Evolutionary conservation across 257 asterid genomes (phyloP).

Genomic region (Henckelia pumila): DNA sequence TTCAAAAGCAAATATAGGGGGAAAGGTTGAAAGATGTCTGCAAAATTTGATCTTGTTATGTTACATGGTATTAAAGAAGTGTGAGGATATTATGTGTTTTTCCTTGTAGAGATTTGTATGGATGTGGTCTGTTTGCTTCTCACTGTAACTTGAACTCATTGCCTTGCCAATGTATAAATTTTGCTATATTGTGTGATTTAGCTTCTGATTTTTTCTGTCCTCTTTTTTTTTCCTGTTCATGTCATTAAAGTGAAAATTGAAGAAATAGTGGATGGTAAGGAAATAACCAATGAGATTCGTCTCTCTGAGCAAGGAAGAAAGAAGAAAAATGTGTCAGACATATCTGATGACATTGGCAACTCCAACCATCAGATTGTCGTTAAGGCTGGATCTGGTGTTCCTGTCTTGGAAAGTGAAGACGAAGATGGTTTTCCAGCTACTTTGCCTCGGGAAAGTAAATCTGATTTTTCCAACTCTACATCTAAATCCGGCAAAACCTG

Average conservation of each 20-base stretch:
- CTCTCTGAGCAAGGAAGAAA: constrained; percentile 45
- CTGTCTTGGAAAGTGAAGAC: constrained; percentile 76
- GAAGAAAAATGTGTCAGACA: constrained; percentile 43
- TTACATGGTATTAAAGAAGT: not conserved
- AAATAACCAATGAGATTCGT: constrained; percentile 41
- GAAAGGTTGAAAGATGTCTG: constrained; percentile 4
- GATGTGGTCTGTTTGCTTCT: not conserved
- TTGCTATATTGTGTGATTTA: not conserved
- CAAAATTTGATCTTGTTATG: not conserved
- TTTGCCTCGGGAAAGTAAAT: constrained; percentile 33
- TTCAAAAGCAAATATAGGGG: not conserved
- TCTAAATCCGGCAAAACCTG: constrained; percentile 24
- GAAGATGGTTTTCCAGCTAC: constrained; percentile 84
- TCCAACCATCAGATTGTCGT: constrained; percentile 46
- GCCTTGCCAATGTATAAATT: not conserved
- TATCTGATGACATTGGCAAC: constrained; percentile 35
- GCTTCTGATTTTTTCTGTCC: constrained; percentile 5
- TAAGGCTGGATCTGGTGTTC: constrained; percentile 36
- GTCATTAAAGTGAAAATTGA: constrained; percentile 65
- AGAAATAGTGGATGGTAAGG: constrained; percentile 79
- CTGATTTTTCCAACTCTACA: constrained; percentile 30
- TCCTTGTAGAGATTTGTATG: not conserved
- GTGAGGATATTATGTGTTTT: not conserved
- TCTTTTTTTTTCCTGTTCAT: constrained; percentile 13
- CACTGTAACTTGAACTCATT: not conserved